A percentile compares a stretch with the other conserved stretches of the same genome.
phyloP scores from a whole-genome alignment of 169 alveolate genomes.

The Eimeria praecox region DNA sequence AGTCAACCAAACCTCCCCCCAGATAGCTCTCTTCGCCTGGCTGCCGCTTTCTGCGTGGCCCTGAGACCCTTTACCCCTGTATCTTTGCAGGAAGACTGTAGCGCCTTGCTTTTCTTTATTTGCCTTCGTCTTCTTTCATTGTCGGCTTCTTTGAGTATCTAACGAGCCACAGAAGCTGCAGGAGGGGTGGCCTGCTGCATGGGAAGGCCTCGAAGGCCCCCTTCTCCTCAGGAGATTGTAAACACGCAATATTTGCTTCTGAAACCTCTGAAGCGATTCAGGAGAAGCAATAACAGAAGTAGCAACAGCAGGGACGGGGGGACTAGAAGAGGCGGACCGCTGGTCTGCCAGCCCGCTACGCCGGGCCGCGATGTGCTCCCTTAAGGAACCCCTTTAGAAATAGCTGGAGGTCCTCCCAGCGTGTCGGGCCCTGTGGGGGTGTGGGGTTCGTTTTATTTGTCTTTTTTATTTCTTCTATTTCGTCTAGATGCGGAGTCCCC shows the following conservation, averaged over 20 bases:
- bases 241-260: neutral
- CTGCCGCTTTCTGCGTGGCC: neutral
- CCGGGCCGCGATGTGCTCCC: neutral
- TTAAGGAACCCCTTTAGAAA: neutral
- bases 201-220: neutral
- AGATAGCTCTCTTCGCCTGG: neutral
- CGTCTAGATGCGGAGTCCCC: neutral
- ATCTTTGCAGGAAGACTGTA: neutral
- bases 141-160: neutral
- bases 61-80: neutral
- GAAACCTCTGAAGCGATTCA: neutral
- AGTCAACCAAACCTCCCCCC: neutral
- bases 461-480: neutral
- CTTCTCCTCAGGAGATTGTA: neutral
- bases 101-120: neutral
- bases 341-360: neutral
- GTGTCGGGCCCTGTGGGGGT: neutral
- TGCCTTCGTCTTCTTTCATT: neutral
- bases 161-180: neutral
- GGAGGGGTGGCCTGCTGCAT: neutral
- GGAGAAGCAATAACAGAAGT: neutral
- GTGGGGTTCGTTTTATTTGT: neutral
- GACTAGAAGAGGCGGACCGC: neutral
- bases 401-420: constrained; percentile 4
- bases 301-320: constrained; percentile 1